phyloP scores from a whole-genome alignment of 305 asterid genomes.

The Rubia balearica region DNA sequence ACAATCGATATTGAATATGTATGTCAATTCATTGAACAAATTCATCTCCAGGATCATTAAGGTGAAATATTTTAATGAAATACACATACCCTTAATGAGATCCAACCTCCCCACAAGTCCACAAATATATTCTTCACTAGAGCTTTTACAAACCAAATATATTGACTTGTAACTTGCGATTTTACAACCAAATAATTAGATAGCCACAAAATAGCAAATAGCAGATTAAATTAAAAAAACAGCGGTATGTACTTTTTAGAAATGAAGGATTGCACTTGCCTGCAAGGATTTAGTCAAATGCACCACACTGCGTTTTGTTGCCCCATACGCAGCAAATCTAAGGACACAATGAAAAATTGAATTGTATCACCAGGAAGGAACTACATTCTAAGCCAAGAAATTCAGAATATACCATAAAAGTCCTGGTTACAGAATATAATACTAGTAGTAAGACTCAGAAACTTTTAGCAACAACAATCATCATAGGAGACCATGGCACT shows the following conservation, averaged over 20 bases:
- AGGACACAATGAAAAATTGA: constrained; percentile 13
- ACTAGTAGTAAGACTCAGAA: neutral
- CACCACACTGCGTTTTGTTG: constrained; percentile 96
- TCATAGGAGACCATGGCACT: neutral
- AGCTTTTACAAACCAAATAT: neutral
- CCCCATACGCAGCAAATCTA: constrained; percentile 99
- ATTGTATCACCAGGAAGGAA: neutral
- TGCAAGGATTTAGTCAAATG: constrained; percentile 94
- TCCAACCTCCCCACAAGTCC: neutral
- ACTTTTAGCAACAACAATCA: neutral
- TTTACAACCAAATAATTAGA: too few species aligned
- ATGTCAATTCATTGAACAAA: neutral
- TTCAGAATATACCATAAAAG: neutral
- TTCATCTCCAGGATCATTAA: neutral
- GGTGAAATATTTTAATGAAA: neutral
- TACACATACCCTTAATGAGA: neutral
- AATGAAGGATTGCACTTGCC: constrained; percentile 35
- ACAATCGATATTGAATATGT: neutral
- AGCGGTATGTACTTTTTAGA: neutral
- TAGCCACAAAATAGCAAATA: neutral
- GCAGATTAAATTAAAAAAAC: neutral
- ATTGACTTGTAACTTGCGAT: neutral
- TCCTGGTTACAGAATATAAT: neutral
- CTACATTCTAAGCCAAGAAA: neutral
- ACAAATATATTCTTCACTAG: neutral